These are phyloP conservation scores for Daldinia bambusicola DNA, from an alignment of 495 filamentous ascomycete species.

Conservation along the genomic window DNA sequence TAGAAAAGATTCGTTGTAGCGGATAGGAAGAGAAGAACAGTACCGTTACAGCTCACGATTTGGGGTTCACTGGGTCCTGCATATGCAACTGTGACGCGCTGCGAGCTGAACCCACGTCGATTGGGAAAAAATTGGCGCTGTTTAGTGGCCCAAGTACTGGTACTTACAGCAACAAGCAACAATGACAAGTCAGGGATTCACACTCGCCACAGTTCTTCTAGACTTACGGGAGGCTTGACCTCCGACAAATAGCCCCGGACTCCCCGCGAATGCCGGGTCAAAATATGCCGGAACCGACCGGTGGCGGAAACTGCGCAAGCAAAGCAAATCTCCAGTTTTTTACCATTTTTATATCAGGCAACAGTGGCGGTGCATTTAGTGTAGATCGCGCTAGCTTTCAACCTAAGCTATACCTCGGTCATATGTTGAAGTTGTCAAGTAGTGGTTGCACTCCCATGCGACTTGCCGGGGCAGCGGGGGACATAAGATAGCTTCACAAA, in stretches of 20 bases:
- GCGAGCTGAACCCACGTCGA: slow-evolving; percentile 23
- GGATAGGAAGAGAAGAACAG: slow-evolving; percentile 13
- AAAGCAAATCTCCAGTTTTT: background rate
- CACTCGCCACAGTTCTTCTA: slow-evolving; percentile 42
- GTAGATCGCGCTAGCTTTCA: slow-evolving; percentile 7
- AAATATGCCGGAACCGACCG: slow-evolving; percentile 29
- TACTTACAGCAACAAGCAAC: slow-evolving; percentile 36
- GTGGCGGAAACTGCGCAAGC: background rate
- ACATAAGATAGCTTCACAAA: slow-evolving; percentile 22
- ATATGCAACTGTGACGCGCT: slow-evolving; percentile 40
- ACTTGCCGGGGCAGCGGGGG: slow-evolving; percentile 33
- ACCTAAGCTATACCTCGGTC: slow-evolving; percentile 21
- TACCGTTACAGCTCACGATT: slow-evolving; percentile 24
- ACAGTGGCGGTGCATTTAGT: background rate
- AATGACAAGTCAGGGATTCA: slow-evolving; percentile 19
- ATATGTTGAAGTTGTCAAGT: slow-evolving; percentile 24
- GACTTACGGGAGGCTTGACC: slow-evolving; percentile 43
- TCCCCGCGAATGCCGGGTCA: slow-evolving; percentile 19
- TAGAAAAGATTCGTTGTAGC: slow-evolving; percentile 14
- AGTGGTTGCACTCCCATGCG: slow-evolving; percentile 34
- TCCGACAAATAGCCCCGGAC: slow-evolving; percentile 27
- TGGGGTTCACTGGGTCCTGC: slow-evolving; percentile 36
- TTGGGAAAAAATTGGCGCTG: slow-evolving; percentile 7
- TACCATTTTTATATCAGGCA: background rate
- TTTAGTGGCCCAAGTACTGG: slow-evolving; percentile 33